Conservation (phyloP, 2,329 filamentous ascomycete genomes). For the Dryadomyces sulphureus region DNA sequence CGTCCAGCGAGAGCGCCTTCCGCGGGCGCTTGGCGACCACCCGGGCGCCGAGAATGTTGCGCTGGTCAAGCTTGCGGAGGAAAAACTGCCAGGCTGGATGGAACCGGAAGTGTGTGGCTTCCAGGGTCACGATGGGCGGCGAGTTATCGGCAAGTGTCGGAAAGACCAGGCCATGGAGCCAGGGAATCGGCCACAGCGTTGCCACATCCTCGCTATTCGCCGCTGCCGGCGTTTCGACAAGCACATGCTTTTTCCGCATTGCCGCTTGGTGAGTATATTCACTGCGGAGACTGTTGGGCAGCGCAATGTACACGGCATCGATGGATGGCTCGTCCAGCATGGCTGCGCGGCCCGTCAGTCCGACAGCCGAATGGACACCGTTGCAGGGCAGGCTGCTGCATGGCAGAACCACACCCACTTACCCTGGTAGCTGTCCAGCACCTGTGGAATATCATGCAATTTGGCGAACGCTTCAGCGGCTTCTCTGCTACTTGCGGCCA, state of each 20-base stretch:
- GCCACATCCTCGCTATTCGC: conserved; percentile 29
- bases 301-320: conserved; percentile 35
- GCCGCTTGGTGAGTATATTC: conserved; percentile 34
- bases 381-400: too few relatives aligned
- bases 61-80: conserved; percentile 21
- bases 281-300: conserved; percentile 26
- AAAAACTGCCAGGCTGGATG: conserved; percentile 31
- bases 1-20: conserved; percentile 14
- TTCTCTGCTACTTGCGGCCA: conserved; percentile 33
- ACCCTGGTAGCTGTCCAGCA: conserved; percentile 34
- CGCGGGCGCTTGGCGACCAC: background rate
- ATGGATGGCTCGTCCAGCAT: conserved; percentile 21
- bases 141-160: conserved; percentile 12
- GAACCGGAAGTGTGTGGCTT: conserved; percentile 37
- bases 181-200: conserved; percentile 23
- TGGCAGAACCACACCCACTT: too few relatives aligned
- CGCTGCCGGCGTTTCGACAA: conserved; percentile 38
- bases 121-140: conserved; percentile 26
- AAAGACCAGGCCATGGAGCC: background rate
- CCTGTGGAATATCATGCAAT: conserved; percentile 33
- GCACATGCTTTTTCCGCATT: conserved; percentile 35
- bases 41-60: conserved; percentile 21
- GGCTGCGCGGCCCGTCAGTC: background rate
- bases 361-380: background rate
- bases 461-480: conserved; percentile 34